phyloP scores from a whole-genome alignment of 495 filamentous ascomycete species.

The Penicillium canescens region DNA sequence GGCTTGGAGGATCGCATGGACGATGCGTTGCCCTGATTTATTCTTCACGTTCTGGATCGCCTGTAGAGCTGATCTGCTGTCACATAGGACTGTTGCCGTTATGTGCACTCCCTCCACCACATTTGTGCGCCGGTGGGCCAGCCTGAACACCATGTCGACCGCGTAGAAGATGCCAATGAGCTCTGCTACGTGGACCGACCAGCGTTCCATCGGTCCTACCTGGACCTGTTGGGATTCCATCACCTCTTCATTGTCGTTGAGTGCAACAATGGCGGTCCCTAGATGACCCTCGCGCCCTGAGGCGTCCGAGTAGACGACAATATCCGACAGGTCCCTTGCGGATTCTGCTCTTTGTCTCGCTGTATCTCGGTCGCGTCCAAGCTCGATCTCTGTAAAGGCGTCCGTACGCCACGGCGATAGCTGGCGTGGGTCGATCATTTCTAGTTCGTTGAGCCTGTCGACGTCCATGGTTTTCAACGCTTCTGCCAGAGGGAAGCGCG shows the following conservation, averaged over 20 bases:
- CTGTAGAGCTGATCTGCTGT: constrained; percentile 21
- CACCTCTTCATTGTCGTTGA: constrained; percentile 7
- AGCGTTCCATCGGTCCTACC: constrained; percentile 22
- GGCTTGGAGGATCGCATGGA: constrained; percentile 17
- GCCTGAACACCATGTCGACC: constrained; percentile 14
- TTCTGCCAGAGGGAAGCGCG: constrained; percentile 13
- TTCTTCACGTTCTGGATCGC: constrained; percentile 13
- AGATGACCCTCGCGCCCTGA: constrained; percentile 18
- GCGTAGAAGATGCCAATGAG: constrained; percentile 23
- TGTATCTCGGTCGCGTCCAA: constrained; percentile 19
- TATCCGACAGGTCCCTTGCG: background rate
- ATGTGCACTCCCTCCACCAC: background rate
- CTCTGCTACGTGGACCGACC: constrained; percentile 25
- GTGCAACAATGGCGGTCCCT: constrained; percentile 7
- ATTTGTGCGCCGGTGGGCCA: constrained; percentile 1
- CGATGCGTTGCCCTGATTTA: constrained; percentile 20
- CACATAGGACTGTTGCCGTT: constrained; percentile 11
- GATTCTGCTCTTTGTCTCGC: constrained; percentile 14
- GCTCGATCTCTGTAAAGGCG: constrained; percentile 21
- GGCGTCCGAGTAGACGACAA: constrained; percentile 22
- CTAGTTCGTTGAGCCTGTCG: constrained; percentile 11
- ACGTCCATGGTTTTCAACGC: constrained; percentile 8
- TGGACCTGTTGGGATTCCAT: constrained; percentile 16
- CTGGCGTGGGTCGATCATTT: constrained; percentile 23
- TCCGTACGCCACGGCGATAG: constrained; percentile 18